A percentile compares a stretch with the other conserved stretches of the same genome.
Conservation (phyloP, 73 alveolate species). For the Tetrahymena borealis region DNA sequence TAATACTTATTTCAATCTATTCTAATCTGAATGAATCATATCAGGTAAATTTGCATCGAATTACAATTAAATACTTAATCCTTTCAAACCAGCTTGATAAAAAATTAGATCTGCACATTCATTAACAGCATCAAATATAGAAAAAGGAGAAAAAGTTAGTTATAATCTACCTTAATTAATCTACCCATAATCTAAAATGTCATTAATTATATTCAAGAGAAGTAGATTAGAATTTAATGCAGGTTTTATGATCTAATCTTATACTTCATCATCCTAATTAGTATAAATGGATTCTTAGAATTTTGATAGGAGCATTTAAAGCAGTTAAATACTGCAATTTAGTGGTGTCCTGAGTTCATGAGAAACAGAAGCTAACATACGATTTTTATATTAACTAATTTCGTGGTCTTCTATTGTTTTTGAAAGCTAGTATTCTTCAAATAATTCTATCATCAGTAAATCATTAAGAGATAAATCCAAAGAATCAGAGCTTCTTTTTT, state of each 20-base stretch:
- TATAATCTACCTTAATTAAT: slow-evolving; percentile 24
- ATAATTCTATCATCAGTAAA: neutral
- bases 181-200: slow-evolving; percentile 25
- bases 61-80: neutral
- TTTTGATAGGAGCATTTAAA: neutral
- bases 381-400: neutral
- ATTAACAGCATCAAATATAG: neutral
- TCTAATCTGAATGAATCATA: neutral
- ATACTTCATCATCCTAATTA: neutral
- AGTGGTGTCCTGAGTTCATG: slow-evolving; percentile 40
- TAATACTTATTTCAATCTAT: slow-evolving; percentile 18
- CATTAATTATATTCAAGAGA: slow-evolving; percentile 19
- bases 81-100: slow-evolving; percentile 8
- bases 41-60: neutral
- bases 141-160: neutral
- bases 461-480: neutral
- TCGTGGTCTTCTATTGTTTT: neutral
- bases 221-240: neutral
- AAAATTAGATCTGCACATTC: slow-evolving; percentile 25
- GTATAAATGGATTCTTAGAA: neutral
- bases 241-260: neutral
- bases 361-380: slow-evolving; percentile 13
- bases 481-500: neutral
- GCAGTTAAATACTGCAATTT: slow-evolving; percentile 21
- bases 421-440: neutral